Percentiles rank a stretch among this genome's conserved stretches.
These are phyloP conservation scores for Coemansia sp. DNA, from an alignment of 192 early-diverging fungal species.

Conservation along the genomic window DNA sequence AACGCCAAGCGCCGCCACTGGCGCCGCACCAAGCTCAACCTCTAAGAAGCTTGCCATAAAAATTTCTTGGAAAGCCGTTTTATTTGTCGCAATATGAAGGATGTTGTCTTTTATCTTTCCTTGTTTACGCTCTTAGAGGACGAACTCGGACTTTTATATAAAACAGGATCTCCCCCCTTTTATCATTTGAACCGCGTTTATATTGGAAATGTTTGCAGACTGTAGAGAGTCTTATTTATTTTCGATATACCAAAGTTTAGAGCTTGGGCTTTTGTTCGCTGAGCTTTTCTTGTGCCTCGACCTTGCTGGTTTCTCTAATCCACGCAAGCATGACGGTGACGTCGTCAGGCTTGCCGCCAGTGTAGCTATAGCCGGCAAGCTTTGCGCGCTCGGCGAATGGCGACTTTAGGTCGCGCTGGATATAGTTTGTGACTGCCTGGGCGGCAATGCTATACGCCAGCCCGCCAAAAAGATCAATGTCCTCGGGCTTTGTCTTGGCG, in stretches of 20 bases:
- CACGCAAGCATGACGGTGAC: conserved; percentile 55
- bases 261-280: conserved; percentile 30
- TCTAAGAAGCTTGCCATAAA: conserved; percentile 62
- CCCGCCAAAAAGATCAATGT: conserved; percentile 47
- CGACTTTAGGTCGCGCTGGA: conserved; percentile 49
- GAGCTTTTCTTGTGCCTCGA: conserved; percentile 21
- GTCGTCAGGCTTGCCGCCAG: conserved; percentile 57
- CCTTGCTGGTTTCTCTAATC: conserved; percentile 37
- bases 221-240: no score
- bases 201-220: no score
- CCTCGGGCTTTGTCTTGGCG: neutral
- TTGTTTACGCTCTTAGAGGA: neutral
- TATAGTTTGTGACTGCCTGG: conserved; percentile 52
- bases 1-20: conserved; percentile 99
- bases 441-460: conserved; percentile 51
- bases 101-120: neutral
- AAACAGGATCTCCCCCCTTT: no score
- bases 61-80: neutral
- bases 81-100: conserved; percentile 4
- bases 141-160: no score
- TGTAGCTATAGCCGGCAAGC: conserved; percentile 40
- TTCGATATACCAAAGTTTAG: neutral
- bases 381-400: conserved; percentile 58
- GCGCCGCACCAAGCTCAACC: conserved; percentile 97
- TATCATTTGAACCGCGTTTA: no score